Conservation (phyloP, 225 moss, liverwort and hornwort species). For the Bryum argenteum region DNA sequence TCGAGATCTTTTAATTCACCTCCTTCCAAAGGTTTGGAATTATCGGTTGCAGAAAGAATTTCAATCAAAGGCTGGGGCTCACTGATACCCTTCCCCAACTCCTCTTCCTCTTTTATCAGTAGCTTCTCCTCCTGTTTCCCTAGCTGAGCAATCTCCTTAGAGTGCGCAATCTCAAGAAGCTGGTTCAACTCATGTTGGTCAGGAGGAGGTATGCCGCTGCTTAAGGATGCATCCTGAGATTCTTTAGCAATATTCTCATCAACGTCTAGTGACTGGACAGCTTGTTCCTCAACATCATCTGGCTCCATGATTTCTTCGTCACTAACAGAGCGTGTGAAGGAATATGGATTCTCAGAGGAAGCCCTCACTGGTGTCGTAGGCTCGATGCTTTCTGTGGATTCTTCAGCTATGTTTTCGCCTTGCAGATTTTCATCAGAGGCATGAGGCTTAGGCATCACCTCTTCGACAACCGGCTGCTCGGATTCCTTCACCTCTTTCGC, state of each 20-base stretch:
- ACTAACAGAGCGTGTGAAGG: constrained; percentile 28
- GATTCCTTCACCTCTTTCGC: constrained; percentile 19
- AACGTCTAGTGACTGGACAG: constrained; percentile 17
- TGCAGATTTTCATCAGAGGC: constrained; percentile 23
- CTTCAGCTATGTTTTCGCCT: constrained; percentile 20
- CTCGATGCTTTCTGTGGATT: constrained; percentile 31
- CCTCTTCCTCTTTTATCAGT: constrained; percentile 39
- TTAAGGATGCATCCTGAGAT: constrained; percentile 34
- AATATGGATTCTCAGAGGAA: constrained; percentile 28
- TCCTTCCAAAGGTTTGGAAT: constrained; percentile 36
- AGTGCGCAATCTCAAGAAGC: constrained; percentile 54
- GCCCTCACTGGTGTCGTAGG: constrained; percentile 44
- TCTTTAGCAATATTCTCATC: constrained; percentile 38
- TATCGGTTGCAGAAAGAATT: constrained; percentile 36
- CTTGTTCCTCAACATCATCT: constrained; percentile 1
- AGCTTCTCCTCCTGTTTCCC: constrained; percentile 50
- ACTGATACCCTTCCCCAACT: constrained; percentile 32
- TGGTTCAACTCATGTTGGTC: constrained; percentile 40
- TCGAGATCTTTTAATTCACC: constrained; percentile 49
- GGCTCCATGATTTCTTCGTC: constrained; percentile 30
- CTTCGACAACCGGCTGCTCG: constrained; percentile 13
- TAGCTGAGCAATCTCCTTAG: constrained; percentile 44
- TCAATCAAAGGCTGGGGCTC: constrained; percentile 42
- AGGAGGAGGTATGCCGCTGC: constrained; percentile 42
- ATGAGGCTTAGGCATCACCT: constrained; percentile 8